Evolutionary conservation across 1,284 basidiomycete species (phyloP).

Genomic region (Psilocybe mexicana): DNA sequence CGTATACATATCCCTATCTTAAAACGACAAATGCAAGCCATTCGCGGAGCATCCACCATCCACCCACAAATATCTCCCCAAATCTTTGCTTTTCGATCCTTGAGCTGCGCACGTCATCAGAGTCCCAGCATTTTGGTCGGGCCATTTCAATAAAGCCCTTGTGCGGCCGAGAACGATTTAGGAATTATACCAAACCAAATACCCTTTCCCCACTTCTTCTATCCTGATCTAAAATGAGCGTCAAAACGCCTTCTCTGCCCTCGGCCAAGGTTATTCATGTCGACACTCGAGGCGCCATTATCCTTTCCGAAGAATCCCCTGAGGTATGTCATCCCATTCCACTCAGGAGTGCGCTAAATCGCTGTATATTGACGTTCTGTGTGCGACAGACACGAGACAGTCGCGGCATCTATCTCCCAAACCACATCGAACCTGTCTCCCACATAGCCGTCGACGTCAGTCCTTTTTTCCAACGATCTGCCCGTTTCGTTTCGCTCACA

Average conservation of each 20-base stretch:
- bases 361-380: conserved; percentile 3
- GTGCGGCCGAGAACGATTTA: too few relatives aligned
- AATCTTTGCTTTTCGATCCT: neutral
- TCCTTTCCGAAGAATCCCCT: conserved; percentile 89
- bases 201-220: too few relatives aligned
- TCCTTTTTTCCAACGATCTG: conserved; percentile 22
- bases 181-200: too few relatives aligned
- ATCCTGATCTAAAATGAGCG: neutral
- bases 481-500: conserved; percentile 4
- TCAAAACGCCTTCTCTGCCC: conserved; percentile 54
- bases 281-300: conserved; percentile 86
- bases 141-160: neutral
- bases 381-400: conserved; percentile 80
- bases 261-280: conserved; percentile 79
- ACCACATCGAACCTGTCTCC: conserved; percentile 95
- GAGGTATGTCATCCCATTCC: conserved; percentile 60
- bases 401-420: conserved; percentile 92
- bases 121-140: neutral
- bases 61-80: neutral
- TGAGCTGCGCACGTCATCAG: neutral
- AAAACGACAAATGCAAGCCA: neutral
- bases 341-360: conserved; percentile 1
- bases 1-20: neutral
- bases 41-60: conserved; percentile 1
- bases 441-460: conserved; percentile 94